Evolutionary conservation across 306 rosid genomes (phyloP), one percentile per base, ranked within the genome.

Genomic region (Prunus armeniaca): DNA sequence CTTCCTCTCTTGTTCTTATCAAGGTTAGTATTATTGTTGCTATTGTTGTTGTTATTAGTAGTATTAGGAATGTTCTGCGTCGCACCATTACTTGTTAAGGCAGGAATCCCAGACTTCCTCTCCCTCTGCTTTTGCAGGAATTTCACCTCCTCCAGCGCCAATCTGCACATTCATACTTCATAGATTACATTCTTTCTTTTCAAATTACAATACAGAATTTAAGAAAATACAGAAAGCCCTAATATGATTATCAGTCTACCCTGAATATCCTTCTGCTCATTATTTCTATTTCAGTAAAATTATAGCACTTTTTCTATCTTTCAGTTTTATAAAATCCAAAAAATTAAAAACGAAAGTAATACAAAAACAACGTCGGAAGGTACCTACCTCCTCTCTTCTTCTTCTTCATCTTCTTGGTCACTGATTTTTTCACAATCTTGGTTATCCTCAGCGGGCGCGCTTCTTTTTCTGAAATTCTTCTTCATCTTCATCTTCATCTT

Each of bases 101-200:
- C 97, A 6, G 92, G 86, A 52, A 95, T 86, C 60, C 99, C 99
- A 9, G 80, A 93, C 86, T 88, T 92, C 81, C 93, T 89, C 80
- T 90, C 93, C 86, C 99, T 78, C 86, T 90, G 99, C 82, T 89
- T 95, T 84, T 95, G 99, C 12, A 95, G 85, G 64, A 95, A 91
- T 78, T 86, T 95, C 34, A 95, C 91, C 86, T 95, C 99, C 79
- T 95, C 97, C 92, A 95, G 85, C 9, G 90, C 87, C 91, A 92
- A 86, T 65, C 99, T 88, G 81, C 65, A 43, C 19, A 15, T 15
- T 24, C 58, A 84, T 71, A 11, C 12, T 55, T 25, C 55, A 28
- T 12, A 17, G 5, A 62, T 62, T 27, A 62, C 19, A 10, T 1
- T 62, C 47, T 28, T 30, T 38, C 28, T 71, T 14, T 11, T 54